These are phyloP conservation scores for Boletus sp. DNA, from an alignment of 768 basidiomycete genomes.

Conservation along the genomic window DNA sequence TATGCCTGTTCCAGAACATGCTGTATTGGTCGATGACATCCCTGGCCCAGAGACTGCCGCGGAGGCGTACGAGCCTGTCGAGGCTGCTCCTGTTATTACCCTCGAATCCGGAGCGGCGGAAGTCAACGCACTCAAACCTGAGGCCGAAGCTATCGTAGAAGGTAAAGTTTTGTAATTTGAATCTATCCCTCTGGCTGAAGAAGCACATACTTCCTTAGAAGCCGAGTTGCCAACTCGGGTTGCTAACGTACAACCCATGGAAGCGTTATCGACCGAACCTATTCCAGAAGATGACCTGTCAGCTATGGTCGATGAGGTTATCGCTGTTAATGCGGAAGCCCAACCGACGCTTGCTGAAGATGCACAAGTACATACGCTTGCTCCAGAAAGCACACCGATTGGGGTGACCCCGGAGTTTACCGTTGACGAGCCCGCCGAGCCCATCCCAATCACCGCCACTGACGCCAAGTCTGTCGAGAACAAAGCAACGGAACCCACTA, in stretches of 20 bases:
- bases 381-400: neutral
- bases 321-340: neutral
- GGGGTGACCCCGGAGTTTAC: slow-evolving; percentile 1
- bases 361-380: neutral
- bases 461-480: neutral
- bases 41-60: neutral
- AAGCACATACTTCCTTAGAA: neutral
- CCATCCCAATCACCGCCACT: neutral
- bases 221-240: slow-evolving; percentile 7
- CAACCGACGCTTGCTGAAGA: neutral
- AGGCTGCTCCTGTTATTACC: neutral
- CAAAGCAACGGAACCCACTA: neutral
- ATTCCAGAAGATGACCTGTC: slow-evolving; percentile 7
- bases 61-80: neutral
- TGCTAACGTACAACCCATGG: neutral
- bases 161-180: neutral
- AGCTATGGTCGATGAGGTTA: neutral
- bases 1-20: neutral
- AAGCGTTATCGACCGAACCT: neutral
- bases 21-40: slow-evolving; percentile 7
- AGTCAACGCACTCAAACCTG: neutral
- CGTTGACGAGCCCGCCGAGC: neutral
- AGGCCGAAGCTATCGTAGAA: neutral
- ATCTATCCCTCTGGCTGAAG: neutral
- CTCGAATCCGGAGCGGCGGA: neutral